Base-by-base conservation (phyloP, 345 rosid genomes). In the Camelina hispida region DNA sequence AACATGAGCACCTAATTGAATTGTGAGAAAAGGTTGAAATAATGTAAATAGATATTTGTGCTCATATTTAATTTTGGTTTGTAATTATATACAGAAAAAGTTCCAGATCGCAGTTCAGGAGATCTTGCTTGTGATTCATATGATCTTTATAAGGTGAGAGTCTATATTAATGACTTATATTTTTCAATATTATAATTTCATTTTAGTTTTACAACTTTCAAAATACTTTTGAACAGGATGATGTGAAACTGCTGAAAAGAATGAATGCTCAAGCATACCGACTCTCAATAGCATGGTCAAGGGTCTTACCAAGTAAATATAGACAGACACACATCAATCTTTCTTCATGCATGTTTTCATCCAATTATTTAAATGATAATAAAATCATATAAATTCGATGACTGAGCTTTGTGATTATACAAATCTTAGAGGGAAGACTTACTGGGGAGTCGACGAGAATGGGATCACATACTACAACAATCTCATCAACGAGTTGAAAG, bases 391-490 rank as follows among this genome's bases (percentile, higher is more conserved):
- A 3, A 9, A 48, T 12, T 4, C 30, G 30, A 28, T 28, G 1
- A 59, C 23, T 34, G 30, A 28, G 16, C 28, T 11, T 43, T 69
- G 6, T 69, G 37, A 37, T 38, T 68, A 23, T 8, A 16, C 9
- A 10, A 11, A 55, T 2, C 12, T 68, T 55, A 73, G 85, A 79
- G 57, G 91, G 89, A 28, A 79, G 82, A 57, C 6, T 85, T 32
- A 68, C 38, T 20, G 82, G 82, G 80, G 86, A 59, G 76, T 85
- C 12, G 86, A 84, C 70, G 68, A 68, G n/a, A 43, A 68, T 4
- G 91, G 87, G 18, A 65, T 85, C 2, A 22, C 28, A 7, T 84
- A 79, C 81, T 84, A 86, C 83, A 86, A 78, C 28, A 83, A 81
- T 34, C 88, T 86, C 63, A 84, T 86, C 42, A 71, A 65, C 38